These are phyloP conservation scores for Carpinus fangiana DNA, from an alignment of 306 rosid genomes.

Conservation along the genomic window DNA sequence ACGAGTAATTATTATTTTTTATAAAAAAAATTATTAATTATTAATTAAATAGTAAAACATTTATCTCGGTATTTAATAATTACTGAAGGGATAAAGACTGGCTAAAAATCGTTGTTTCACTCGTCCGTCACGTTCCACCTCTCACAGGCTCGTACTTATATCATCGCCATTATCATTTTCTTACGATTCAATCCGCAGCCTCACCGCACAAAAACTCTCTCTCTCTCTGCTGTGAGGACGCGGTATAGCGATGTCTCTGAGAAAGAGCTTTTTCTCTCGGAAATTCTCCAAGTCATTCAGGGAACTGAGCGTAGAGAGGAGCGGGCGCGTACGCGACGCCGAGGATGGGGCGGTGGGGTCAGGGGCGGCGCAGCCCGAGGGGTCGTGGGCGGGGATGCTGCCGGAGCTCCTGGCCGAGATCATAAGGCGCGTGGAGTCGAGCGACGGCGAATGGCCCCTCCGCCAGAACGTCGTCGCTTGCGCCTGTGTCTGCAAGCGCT, in stretches of 20 bases:
- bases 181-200: no score
- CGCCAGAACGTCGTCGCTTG: conserved; percentile 84
- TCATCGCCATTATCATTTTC: neutral
- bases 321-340: neutral
- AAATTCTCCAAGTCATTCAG: conserved; percentile 66
- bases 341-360: conserved; percentile 18
- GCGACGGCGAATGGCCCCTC: conserved; percentile 78
- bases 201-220: neutral
- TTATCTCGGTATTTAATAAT: no score
- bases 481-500: conserved; percentile 91
- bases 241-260: conserved; percentile 61
- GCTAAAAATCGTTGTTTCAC: neutral
- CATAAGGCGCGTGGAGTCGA: conserved; percentile 65
- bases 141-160: neutral
- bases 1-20: no score
- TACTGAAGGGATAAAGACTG: no score
- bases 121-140: neutral
- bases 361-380: conserved; percentile 15
- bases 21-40: no score
- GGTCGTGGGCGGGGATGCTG: conserved; percentile 72
- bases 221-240: conserved; percentile 12
- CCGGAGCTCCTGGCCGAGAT: conserved; percentile 92
- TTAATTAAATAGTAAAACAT: no score
- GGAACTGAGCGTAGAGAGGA: conserved; percentile 30
- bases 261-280: conserved; percentile 65